These are phyloP conservation scores for Cyanidiococcus yangmingshanensis DNA, from an alignment of 23 red algal genomes.

Conservation along the genomic window DNA sequence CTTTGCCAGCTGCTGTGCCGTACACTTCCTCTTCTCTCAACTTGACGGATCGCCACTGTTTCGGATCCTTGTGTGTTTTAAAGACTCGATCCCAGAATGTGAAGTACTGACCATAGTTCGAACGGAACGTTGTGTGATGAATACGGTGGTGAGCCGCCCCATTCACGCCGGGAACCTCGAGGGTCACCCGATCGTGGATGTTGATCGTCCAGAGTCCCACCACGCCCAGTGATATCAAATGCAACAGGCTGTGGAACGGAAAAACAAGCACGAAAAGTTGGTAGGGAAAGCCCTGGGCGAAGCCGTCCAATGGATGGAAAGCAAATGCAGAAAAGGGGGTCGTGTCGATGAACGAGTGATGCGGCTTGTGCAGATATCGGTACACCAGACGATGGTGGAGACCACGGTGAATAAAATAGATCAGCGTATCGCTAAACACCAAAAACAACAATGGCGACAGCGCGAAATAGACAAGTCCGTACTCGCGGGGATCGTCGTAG, in stretches of 20 bases:
- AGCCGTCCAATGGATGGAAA: constrained; percentile 91
- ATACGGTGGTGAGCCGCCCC: constrained; percentile 90
- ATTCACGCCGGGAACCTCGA: constrained; percentile 83
- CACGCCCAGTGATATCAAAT: constrained; percentile 56
- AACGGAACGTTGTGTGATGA: constrained; percentile 87
- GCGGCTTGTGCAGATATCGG: constrained; percentile 83
- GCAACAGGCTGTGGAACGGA: constrained; percentile 71
- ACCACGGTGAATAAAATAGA: constrained; percentile 91
- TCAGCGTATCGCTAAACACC: constrained; percentile 68
- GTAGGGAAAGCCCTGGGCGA: constrained; percentile 81
- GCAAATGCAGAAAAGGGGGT: constrained; percentile 98
- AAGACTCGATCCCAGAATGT: constrained; percentile 84
- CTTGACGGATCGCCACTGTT: background rate
- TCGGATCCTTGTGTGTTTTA: constrained; percentile 75
- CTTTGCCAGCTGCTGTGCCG: constrained; percentile 11
- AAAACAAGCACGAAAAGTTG: constrained; percentile 79
- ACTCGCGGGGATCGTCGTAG: constrained; percentile 54
- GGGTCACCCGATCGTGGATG: constrained; percentile 80
- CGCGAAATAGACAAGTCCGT: constrained; percentile 61
- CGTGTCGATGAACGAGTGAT: constrained; percentile 96
- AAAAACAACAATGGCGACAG: constrained; percentile 90
- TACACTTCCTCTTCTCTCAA: constrained; percentile 31
- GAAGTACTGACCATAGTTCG: constrained; percentile 98
- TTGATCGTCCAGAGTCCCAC: constrained; percentile 97
- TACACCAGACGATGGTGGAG: constrained; percentile 81